Evolutionary conservation across 2,329 filamentous ascomycete species (phyloP), one percentile per base, ranked within the genome.

Genomic region (Gaeumannomyces sp.): DNA sequence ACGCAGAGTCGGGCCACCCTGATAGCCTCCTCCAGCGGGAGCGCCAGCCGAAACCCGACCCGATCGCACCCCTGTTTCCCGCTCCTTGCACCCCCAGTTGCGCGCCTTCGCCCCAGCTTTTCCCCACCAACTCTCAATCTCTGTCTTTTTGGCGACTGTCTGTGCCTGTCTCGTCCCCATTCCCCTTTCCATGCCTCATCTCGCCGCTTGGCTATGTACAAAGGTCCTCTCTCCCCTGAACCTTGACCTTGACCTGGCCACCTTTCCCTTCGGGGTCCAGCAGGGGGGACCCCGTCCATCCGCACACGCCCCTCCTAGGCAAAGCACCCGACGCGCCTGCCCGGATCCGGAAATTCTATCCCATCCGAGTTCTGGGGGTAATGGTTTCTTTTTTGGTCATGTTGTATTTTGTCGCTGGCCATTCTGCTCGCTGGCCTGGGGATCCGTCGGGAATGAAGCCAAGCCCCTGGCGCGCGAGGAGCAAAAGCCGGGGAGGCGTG

Each of bases 11-110:
- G 45, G n/a, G 45, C 45, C 22, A 53, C 45, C 45, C 45, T 53
- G 45, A 53, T 53, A n/a, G 45, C 22, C 22, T 53, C 6, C 25
- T n/a, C 35, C 35, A 59, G 25, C 61, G 61, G 61, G 61, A 63
- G 53, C 25, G n/a, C 53, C 61, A 38, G 50, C 61, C 61, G 61
- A 63, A 56, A 58, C 61, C 61, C 61, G 61, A 63, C 56, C 61
- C 31, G 13, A 29, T 58, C 19, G 19, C 29, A 59, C 61, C 61
- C 61, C 45, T 50, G 61, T 35, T 59, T 63, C 53, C 59, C 59
- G 38, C 33, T 38, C 33, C 59, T 61, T 28, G 38, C 31, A 61
- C 25, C 31, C 58, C 59, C 59, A 45, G 59, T 22, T 38, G 33
- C 38, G 33, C 31, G n/a, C 28, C n/a, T n/a, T 60, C 35, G 57